A percentile compares a stretch with the other conserved stretches of the same genome.
phyloP scores from a whole-genome alignment of 1,284 basidiomycete species.

The Microbotryomycetes sp. region DNA sequence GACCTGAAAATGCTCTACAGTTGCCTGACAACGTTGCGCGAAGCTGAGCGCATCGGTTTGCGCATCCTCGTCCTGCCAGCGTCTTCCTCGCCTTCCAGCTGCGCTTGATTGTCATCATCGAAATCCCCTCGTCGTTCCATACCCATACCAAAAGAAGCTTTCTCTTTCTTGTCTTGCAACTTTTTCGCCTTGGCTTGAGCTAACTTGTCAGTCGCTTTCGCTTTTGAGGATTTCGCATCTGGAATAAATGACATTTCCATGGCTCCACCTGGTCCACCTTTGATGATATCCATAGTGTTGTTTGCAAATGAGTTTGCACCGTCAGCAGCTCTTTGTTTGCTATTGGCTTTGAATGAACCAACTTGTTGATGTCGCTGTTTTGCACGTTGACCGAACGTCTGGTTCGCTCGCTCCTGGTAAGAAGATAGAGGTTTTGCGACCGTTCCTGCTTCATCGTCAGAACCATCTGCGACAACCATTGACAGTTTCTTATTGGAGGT shows the following conservation, averaged over 20 bases:
- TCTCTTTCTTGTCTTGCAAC: conserved; percentile 51
- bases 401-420: conserved; percentile 25
- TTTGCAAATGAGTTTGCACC: neutral
- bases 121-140: conserved; percentile 60
- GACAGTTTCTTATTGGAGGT: conserved; percentile 25
- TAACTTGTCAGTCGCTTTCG: conserved; percentile 33
- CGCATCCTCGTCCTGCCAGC: conserved; percentile 26
- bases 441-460: conserved; percentile 22
- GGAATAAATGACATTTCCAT: conserved; percentile 52
- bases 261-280: conserved; percentile 43
- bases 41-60: conserved; percentile 15
- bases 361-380: neutral
- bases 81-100: conserved; percentile 26
- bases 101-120: conserved; percentile 8
- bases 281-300: conserved; percentile 16
- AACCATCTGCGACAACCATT: conserved; percentile 26
- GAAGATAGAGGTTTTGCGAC: conserved; percentile 18
- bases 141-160: conserved; percentile 64
- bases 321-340: neutral
- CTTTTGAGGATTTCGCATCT: conserved; percentile 37
- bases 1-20: too few relatives aligned
- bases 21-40: conserved; percentile 21
- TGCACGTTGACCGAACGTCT: conserved; percentile 31
- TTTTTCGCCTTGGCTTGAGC: conserved; percentile 52
- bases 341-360: neutral